These are phyloP conservation scores for Hansenula sp. DNA, from an alignment of 1,139 yeast species.

Conservation along the genomic window DNA sequence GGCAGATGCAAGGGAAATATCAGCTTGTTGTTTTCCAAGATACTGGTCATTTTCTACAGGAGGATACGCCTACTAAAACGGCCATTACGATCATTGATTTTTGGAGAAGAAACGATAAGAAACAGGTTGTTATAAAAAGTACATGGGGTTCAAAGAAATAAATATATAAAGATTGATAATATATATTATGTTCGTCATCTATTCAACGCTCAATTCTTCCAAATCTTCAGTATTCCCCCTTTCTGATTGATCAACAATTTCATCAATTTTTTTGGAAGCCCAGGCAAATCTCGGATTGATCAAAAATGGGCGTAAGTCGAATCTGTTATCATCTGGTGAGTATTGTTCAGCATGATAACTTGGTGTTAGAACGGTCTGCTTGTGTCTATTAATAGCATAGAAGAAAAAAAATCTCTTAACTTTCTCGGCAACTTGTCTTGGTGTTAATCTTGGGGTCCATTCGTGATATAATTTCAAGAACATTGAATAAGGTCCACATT, in stretches of 20 bases:
- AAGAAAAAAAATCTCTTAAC: constrained; percentile 90
- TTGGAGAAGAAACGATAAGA: constrained; percentile 45
- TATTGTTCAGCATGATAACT: constrained; percentile 97
- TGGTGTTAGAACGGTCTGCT: constrained; percentile 95
- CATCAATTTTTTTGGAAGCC: constrained; percentile 87
- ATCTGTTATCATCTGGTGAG: constrained; percentile 96
- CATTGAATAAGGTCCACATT: constrained; percentile 96
- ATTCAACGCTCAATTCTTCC: constrained; percentile 42
- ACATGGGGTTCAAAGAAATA: constrained; percentile 30
- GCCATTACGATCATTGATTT: constrained; percentile 55
- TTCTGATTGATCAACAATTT: constrained; percentile 54
- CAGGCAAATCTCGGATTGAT: constrained; percentile 88
- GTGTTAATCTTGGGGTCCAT: constrained; percentile 84
- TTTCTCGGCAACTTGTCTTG: constrained; percentile 83
- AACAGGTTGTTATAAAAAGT: constrained; percentile 29
- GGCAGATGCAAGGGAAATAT: constrained; percentile 96
- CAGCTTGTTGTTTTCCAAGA: constrained; percentile 81
- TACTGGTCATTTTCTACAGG: constrained; percentile 91
- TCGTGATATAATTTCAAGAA: constrained; percentile 84
- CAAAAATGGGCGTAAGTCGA: constrained; percentile 89
- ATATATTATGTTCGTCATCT: constrained; percentile 3
- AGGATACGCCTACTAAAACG: constrained; percentile 73
- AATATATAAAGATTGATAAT: background rate
- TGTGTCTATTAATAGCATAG: constrained; percentile 93
- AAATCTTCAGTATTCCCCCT: constrained; percentile 28